Evolutionary conservation across 257 asterid species (phyloP), one percentile per base, ranked within the genome.

Genomic region (Asclepias syriaca): DNA sequence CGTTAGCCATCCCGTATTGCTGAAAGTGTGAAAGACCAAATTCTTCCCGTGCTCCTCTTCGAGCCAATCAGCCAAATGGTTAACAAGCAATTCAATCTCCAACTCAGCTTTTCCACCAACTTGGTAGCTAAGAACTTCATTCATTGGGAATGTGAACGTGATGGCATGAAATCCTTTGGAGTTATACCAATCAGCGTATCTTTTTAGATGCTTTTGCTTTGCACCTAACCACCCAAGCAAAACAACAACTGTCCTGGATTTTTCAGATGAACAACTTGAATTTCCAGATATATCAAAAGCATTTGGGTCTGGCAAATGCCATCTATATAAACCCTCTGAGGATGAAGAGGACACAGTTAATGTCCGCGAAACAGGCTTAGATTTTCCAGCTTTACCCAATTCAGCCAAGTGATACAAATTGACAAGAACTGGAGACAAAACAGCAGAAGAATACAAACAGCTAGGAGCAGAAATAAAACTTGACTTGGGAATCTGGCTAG

Each of bases 201-300:
- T 82, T 55, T 79, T 91, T 45, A 94, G 90, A 84, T 94, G 97
- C 84, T 84, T 94, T 81, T 94, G 96, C 84, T 87, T 89, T 2
- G 97, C 94, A 29, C 98, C 98, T 74, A 94, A 79, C 98, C 98
- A 94, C 69, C 98, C 98, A 56, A 94, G 86, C 85, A 94, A 84
- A 56, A 94, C 93, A 48, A 94, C 98, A 61, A 94, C 96, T 6
- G 97, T 93, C 86, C 81, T 88, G 54, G 96, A 82, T 66, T 91
- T 89, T 43, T 73, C 79, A 34, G 85, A 75, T 18, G 86, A 86
- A 80, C 87, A 82, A 75, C 76, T 83, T 50, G 79, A 81, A 61
- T 67, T 68, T 27, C 81, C 83, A 34, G 85, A 80, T 60, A 81
- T 71, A 65, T 74, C 79, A 65, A 86, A n/a, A 53, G 91, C 61